Conservation (phyloP, 2,329 filamentous ascomycete genomes). For the Endothia cerciana region DNA sequence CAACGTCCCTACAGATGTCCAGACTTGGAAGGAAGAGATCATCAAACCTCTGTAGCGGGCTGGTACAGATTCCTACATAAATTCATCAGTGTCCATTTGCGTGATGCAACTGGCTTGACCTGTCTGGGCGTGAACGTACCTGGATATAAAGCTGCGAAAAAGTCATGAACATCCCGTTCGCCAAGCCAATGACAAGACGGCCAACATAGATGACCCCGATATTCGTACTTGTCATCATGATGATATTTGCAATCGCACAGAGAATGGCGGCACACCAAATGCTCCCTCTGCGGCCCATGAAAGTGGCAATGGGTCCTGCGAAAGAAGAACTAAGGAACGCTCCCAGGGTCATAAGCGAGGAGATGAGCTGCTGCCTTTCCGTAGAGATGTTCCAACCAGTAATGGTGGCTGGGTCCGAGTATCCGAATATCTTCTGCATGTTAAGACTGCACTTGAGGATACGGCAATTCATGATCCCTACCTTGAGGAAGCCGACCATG, state of each 20-base stretch:
- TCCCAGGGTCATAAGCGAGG: slow-evolving; percentile 52
- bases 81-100: background rate
- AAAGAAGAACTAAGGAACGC: slow-evolving; percentile 49
- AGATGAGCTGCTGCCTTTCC: slow-evolving; percentile 51
- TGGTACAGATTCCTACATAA: slow-evolving; percentile 36
- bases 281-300: slow-evolving; percentile 40
- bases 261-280: slow-evolving; percentile 53
- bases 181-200: slow-evolving; percentile 57
- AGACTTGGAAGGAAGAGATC: slow-evolving; percentile 49
- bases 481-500: slow-evolving; percentile 53
- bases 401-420: slow-evolving; percentile 39
- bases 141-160: slow-evolving; percentile 46
- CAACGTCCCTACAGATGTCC: slow-evolving; percentile 47
- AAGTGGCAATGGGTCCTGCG: slow-evolving; percentile 44
- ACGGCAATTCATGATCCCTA: slow-evolving; percentile 28
- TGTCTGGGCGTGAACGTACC: slow-evolving; percentile 8
- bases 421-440: slow-evolving; percentile 41
- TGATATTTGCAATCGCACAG: slow-evolving; percentile 54
- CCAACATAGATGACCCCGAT: slow-evolving; percentile 60
- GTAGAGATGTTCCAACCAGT: slow-evolving; percentile 51
- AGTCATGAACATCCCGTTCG: slow-evolving; percentile 62
- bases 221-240: slow-evolving; percentile 60
- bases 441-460: background rate
- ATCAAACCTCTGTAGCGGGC: slow-evolving; percentile 49
- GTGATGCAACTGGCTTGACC: background rate